Base-by-base conservation (phyloP, 768 basidiomycete species). In the Boletellus emodensis region DNA sequence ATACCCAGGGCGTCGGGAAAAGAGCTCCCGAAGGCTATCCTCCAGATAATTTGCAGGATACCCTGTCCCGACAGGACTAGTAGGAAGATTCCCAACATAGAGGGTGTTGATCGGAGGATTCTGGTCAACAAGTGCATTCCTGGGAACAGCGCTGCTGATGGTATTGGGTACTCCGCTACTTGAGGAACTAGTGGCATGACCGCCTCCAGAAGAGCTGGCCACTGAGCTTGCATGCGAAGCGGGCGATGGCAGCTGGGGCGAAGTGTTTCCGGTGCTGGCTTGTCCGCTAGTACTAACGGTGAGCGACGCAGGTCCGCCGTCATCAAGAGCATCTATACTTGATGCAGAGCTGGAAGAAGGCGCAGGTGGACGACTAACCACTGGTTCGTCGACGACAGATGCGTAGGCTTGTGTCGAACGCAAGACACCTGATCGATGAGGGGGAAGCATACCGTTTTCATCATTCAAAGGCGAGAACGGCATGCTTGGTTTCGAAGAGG, bases 51-150 rank as follows among this genome's bases (percentile, higher is more conserved):
- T 85, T 40, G 84, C 80, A 34, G 90, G 82, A 60, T 83, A 85
- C 3, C 88, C 85, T 4, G 75, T 70, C 6, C 87, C 81, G 15
- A 84, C 78, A 20, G 85, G 81, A 30, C 85, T 81, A 5, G 88
- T 90, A 2, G 95, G 96, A 51, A 99, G 72, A 61, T 97, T 97
- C 40, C 96, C 96, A n/a, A 99, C 94, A 63, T 98, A 98, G n/a
- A 99, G 76, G 1, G 96, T 99, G 63, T 96, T 97, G 70, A 97
- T 97, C 13, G 94, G 94, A 60, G 94, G 94, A 67, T 98, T 97
- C 73, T 95, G 92, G 70, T 98, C 95, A 33, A 84, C 72, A 24
- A 75, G 71, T 18, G 58, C 53, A 37, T 72, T 75, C 54, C 72
- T 66, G 12, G 73, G 63, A 12, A 60, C 64, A 33, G 61, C 55